A percentile compares a stretch with the other conserved stretches of the same genome.
Conservation (phyloP, 2,329 filamentous ascomycete genomes). For the Alternaria atra region DNA sequence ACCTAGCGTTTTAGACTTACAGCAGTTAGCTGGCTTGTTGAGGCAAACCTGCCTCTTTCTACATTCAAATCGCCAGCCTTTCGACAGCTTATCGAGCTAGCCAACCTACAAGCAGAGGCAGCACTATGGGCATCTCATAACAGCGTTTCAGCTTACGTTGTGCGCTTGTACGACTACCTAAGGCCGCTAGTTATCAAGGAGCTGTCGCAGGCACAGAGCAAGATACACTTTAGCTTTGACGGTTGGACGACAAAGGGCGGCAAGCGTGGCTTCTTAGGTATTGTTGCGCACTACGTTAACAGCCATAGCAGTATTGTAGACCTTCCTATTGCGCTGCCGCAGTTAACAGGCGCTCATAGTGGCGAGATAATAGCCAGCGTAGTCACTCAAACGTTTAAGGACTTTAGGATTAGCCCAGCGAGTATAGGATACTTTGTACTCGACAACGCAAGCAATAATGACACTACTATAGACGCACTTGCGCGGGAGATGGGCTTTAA, state of each 20-base stretch:
- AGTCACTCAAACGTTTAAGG: background rate
- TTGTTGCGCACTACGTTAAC: conserved; percentile 10
- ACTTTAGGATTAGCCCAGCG: background rate
- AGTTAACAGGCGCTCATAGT: conserved; percentile 8
- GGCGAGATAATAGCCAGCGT: conserved; percentile 5
- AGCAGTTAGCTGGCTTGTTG: too few relatives aligned
- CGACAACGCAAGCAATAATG: background rate
- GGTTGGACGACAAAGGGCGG: conserved; percentile 12
- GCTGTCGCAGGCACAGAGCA: background rate
- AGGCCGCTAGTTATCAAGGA: background rate
- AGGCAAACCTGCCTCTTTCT: too few relatives aligned
- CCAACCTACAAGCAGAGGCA: too few relatives aligned
- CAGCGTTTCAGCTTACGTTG: background rate
- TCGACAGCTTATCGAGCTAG: too few relatives aligned
- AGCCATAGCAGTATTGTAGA: background rate
- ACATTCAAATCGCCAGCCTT: too few relatives aligned
- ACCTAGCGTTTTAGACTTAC: too few relatives aligned
- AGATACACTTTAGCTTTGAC: background rate
- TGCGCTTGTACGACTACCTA: background rate
- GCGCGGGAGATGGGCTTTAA: background rate
- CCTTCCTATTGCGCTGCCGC: conserved; percentile 14
- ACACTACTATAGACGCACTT: background rate
- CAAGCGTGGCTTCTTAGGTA: conserved; percentile 3
- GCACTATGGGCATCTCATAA: background rate
- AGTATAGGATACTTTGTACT: background rate